phyloP scores from a whole-genome alignment of 176 grass and related monocot species.

The Carex scoparia region DNA sequence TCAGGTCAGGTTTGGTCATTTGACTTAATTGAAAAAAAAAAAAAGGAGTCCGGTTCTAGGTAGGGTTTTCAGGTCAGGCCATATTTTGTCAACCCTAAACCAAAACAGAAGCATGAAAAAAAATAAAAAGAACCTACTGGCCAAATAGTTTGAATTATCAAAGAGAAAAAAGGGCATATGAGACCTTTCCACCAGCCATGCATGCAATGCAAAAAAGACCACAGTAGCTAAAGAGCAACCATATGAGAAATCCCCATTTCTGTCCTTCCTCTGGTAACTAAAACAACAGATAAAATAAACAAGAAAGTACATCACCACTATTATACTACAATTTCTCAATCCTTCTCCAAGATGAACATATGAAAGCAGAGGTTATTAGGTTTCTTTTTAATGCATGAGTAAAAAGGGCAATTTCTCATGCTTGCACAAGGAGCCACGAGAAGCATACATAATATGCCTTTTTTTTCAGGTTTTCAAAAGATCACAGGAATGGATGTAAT shows the following conservation, averaged over 20 bases:
- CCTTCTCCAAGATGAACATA: not conserved
- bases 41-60: not conserved
- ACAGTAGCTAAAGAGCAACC: conserved; percentile 96
- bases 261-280: conserved; percentile 95
- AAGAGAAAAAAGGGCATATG: not conserved
- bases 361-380: not conserved
- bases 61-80: not conserved
- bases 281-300: conserved; percentile 4
- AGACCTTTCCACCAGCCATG: conserved; percentile 86
- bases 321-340: not conserved
- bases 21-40: not conserved
- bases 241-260: conserved; percentile 99
- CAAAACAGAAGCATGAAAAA: not conserved
- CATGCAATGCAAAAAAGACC: conserved; percentile 80
- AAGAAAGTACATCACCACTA: not conserved
- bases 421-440: not conserved
- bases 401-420: not conserved
- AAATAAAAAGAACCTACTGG: not conserved
- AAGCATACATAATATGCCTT: not conserved
- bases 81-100: not conserved
- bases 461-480: not conserved
- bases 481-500: not conserved
- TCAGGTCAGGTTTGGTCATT: not conserved
- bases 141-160: not conserved
- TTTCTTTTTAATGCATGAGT: not conserved